These are phyloP conservation scores for Globisporangium lucens DNA, from an alignment of 352 stramenopile genomes.

Conservation along the genomic window DNA sequence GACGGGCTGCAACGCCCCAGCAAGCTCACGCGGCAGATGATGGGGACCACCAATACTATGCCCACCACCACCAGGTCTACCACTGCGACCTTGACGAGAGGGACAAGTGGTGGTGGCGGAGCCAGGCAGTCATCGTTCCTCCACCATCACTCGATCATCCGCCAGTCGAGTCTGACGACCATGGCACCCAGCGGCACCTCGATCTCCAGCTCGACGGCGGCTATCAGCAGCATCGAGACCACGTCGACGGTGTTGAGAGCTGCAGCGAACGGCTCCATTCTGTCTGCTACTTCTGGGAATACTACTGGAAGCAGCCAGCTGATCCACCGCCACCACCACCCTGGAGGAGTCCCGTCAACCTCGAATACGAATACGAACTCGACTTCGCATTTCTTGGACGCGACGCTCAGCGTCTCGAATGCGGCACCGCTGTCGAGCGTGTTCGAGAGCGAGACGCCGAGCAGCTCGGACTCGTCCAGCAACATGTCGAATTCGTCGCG, in stretches of 20 bases:
- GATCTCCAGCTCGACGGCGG: background rate
- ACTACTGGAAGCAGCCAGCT: background rate
- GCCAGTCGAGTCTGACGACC: background rate
- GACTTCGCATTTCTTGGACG: slow-evolving; percentile 4
- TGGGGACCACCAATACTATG: background rate
- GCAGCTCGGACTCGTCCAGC: background rate
- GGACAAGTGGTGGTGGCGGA: no score
- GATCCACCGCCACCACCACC: background rate
- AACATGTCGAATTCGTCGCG: background rate
- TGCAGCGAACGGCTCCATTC: background rate
- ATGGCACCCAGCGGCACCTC: background rate
- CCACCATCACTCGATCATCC: background rate
- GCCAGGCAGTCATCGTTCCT: background rate
- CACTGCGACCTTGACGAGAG: background rate
- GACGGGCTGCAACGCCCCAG: slow-evolving; percentile 9
- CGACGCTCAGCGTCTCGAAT: background rate
- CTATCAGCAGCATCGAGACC: background rate
- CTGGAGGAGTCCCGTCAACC: background rate
- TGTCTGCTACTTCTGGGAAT: background rate
- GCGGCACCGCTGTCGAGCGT: background rate
- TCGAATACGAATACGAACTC: background rate
- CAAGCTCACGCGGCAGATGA: slow-evolving; percentile 16
- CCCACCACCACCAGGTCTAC: background rate
- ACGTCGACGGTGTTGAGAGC: background rate
- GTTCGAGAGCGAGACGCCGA: background rate